Percentiles rank a stretch among this genome's conserved stretches.
Evolutionary conservation across 768 basidiomycete genomes (phyloP).

Genomic region (Tulasnella sp.): DNA sequence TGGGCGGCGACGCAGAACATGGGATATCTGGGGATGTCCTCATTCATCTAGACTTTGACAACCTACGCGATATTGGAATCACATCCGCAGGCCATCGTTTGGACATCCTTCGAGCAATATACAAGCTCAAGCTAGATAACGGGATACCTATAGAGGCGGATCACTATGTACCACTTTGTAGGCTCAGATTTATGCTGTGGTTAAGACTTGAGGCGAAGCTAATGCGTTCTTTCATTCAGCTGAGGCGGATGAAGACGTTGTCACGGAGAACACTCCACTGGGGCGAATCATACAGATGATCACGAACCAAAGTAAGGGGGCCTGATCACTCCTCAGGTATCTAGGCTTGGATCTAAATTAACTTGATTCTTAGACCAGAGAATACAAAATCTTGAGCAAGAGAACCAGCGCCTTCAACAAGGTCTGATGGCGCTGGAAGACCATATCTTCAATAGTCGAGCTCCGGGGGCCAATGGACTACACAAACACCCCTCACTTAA

Average conservation of each 20-base stretch:
- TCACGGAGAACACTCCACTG: conserved; percentile 28
- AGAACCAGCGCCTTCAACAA: conserved; percentile 58
- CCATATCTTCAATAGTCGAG: not conserved
- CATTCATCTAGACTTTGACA: conserved; percentile 68
- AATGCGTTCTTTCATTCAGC: conserved; percentile 30
- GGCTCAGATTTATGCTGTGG: conserved; percentile 24
- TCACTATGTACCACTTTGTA: conserved; percentile 83
- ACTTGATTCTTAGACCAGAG: conserved; percentile 42
- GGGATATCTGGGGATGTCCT: conserved; percentile 87
- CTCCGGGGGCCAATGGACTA: conserved; percentile 25
- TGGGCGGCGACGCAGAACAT: conserved; percentile 47
- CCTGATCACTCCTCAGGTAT: not conserved
- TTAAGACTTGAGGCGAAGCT: conserved; percentile 18
- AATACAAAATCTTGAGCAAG: conserved; percentile 58
- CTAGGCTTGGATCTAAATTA: not conserved
- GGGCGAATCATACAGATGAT: conserved; percentile 31
- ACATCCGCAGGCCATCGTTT: conserved; percentile 85
- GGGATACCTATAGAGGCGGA: conserved; percentile 72
- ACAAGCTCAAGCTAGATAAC: conserved; percentile 75
- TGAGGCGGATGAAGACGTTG: conserved; percentile 52
- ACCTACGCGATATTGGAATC: conserved; percentile 78
- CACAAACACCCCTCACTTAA: conserved; percentile 74
- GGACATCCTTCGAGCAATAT: conserved; percentile 84
- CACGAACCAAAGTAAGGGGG: conserved; percentile 3
- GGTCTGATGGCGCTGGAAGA: conserved; percentile 30